Percentiles rank a stretch among this genome's conserved stretches.
Evolutionary conservation across 83 land plant genomes (phyloP).

Genomic region (Diphasiastrum complanatum): DNA sequence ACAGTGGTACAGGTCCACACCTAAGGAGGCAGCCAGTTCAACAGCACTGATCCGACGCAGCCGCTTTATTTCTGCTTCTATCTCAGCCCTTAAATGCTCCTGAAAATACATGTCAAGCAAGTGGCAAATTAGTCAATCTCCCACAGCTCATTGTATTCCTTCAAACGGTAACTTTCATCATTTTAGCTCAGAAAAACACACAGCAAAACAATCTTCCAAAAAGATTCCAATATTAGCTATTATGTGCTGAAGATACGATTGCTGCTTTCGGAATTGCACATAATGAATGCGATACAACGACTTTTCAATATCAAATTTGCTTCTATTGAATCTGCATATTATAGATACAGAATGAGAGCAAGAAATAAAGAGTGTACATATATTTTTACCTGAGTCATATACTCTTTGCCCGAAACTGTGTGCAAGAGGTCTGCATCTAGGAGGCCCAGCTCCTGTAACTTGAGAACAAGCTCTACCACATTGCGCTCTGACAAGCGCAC

Average conservation of each 20-base stretch:
- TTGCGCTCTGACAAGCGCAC: conserved; percentile 92
- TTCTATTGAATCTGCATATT: not conserved
- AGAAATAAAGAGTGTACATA: not conserved
- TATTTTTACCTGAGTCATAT: conserved; percentile 91
- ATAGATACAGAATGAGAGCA: not conserved
- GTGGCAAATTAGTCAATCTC: not conserved
- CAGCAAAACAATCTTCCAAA: not conserved
- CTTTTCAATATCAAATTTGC: too few species aligned
- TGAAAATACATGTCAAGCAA: too few species aligned
- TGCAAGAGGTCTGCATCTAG: conserved; percentile 88
- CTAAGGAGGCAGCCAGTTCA: conserved; percentile 69
- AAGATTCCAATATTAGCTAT: too few species aligned
- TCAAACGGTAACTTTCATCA: not conserved
- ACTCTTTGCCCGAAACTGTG: conserved; percentile 95
- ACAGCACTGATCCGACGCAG: conserved; percentile 72
- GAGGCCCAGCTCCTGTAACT: conserved; percentile 71
- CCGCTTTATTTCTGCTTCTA: conserved; percentile 53
- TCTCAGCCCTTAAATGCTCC: conserved; percentile 75
- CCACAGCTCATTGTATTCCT: not conserved
- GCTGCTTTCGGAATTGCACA: too few species aligned
- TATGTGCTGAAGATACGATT: too few species aligned
- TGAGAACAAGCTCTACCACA: conserved; percentile 89
- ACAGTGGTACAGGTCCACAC: conserved; percentile 87
- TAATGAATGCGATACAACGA: too few species aligned
- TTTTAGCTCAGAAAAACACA: not conserved